Percentiles rank a stretch among this genome's conserved stretches.
phyloP scores from a whole-genome alignment of 768 basidiomycete genomes.

The Trametes coccinea region DNA sequence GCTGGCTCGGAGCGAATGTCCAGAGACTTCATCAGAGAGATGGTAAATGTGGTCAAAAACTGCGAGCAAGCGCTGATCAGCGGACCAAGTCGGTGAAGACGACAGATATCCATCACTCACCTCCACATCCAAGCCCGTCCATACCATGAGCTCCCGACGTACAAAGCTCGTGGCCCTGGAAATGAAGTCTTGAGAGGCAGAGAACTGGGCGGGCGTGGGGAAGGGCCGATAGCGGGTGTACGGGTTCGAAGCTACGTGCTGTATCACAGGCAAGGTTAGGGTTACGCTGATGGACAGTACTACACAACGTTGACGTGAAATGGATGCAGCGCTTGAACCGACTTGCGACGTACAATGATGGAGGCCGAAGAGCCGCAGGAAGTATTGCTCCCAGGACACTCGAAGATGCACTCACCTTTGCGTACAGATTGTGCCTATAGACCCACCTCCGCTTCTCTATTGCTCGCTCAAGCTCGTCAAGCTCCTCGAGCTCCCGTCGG shows the following conservation, averaged over 20 bases:
- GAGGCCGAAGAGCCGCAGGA: neutral
- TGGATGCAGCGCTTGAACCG: conserved; percentile 1
- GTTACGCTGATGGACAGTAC: conserved; percentile 6
- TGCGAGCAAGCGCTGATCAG: conserved; percentile 30
- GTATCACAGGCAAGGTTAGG: conserved; percentile 16
- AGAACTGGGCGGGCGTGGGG: conserved; percentile 83
- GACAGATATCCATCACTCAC: conserved; percentile 39
- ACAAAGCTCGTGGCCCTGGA: conserved; percentile 79
- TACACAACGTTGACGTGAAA: conserved; percentile 15
- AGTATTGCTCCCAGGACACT: neutral
- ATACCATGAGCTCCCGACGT: conserved; percentile 83
- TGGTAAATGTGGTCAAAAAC: conserved; percentile 87
- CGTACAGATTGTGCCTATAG: conserved; percentile 77
- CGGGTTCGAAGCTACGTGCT: conserved; percentile 91
- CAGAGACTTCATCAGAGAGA: conserved; percentile 89
- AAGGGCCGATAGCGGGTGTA: conserved; percentile 87
- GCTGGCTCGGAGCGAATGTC: conserved; percentile 91
- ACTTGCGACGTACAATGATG: neutral
- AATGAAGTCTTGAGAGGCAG: conserved; percentile 72
- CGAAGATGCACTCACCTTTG: conserved; percentile 60
- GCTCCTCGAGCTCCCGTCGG: conserved; percentile 52
- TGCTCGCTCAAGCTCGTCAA: conserved; percentile 73
- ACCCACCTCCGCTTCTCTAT: conserved; percentile 76
- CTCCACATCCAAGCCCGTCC: conserved; percentile 90
- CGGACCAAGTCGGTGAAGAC: neutral